These are phyloP conservation scores for Globisporangium barbulae DNA, from an alignment of 352 stramenopile genomes.

Conservation along the genomic window DNA sequence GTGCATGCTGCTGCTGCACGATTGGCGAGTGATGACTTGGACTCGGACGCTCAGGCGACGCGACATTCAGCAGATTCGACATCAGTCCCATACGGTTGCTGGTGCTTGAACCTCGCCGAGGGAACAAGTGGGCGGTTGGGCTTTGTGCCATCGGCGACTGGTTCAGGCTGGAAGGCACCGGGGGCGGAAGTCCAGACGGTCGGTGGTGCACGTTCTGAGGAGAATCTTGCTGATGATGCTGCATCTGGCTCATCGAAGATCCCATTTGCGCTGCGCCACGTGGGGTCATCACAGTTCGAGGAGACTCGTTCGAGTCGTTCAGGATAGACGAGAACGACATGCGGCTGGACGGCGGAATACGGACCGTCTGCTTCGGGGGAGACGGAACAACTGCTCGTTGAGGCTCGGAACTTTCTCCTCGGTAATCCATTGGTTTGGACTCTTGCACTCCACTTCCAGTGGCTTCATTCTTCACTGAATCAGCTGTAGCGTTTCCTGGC, in stretches of 20 bases:
- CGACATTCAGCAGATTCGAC: conserved; percentile 75
- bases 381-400: conserved; percentile 3
- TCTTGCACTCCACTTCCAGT: background rate
- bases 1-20: conserved; percentile 40
- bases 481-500: background rate
- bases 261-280: conserved; percentile 9
- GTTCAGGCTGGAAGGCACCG: conserved; percentile 23
- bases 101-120: conserved; percentile 25
- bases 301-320: conserved; percentile 73
- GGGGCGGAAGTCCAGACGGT: conserved; percentile 24
- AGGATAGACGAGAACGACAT: conserved; percentile 90
- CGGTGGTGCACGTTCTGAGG: conserved; percentile 17
- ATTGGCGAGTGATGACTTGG: conserved; percentile 40
- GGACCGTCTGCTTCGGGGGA: conserved; percentile 20
- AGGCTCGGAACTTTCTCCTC: background rate
- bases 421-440: background rate
- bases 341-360: conserved; percentile 47
- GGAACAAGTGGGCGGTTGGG: conserved; percentile 59
- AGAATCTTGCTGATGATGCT: conserved; percentile 18
- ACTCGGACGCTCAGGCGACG: conserved; percentile 44
- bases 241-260: conserved; percentile 14
- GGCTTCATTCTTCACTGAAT: conserved; percentile 8
- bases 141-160: conserved; percentile 33
- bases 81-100: conserved; percentile 71
- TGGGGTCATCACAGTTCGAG: conserved; percentile 15